These are phyloP conservation scores for Babesia bovis DNA, from an alignment of 169 alveolate species.

Conservation along the genomic window DNA sequence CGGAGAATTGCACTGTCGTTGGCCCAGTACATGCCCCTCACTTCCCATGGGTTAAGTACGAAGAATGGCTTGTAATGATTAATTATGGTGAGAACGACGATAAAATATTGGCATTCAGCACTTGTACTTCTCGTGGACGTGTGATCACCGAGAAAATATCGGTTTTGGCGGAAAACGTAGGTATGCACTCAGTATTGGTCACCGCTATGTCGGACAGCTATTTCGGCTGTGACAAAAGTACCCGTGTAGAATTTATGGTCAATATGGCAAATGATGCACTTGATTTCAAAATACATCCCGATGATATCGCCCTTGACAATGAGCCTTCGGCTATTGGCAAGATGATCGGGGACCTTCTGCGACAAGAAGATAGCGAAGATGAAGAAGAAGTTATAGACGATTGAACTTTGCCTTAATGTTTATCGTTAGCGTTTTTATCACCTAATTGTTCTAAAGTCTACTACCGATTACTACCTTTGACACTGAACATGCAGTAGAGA, in stretches of 20 bases:
- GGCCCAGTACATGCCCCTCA: conserved; percentile 89
- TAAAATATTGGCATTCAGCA: conserved; percentile 65
- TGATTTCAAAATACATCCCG: conserved; percentile 82
- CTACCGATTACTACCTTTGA: no score
- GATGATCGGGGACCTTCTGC: conserved; percentile 79
- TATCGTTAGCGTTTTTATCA: no score
- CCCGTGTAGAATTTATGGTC: conserved; percentile 61
- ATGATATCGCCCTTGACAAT: conserved; percentile 82
- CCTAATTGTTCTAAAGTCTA: no score
- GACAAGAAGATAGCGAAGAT: conserved; percentile 73
- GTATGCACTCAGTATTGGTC: conserved; percentile 69
- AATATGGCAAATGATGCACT: conserved; percentile 48
- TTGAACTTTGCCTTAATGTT: not conserved
- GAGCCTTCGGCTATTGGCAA: conserved; percentile 82
- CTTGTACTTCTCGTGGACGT: conserved; percentile 72
- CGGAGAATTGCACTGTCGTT: conserved; percentile 74
- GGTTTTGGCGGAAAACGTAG: conserved; percentile 77
- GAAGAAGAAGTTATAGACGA: conserved; percentile 77
- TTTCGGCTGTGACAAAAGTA: conserved; percentile 77
- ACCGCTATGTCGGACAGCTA: conserved; percentile 76
- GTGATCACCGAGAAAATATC: conserved; percentile 71
- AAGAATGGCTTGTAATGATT: conserved; percentile 87
- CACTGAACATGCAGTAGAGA: no score
- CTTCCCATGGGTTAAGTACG: conserved; percentile 85
- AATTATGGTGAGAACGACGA: conserved; percentile 56